Conservation (phyloP, 2,329 filamentous ascomycete species). For the Cercospora canescens region DNA sequence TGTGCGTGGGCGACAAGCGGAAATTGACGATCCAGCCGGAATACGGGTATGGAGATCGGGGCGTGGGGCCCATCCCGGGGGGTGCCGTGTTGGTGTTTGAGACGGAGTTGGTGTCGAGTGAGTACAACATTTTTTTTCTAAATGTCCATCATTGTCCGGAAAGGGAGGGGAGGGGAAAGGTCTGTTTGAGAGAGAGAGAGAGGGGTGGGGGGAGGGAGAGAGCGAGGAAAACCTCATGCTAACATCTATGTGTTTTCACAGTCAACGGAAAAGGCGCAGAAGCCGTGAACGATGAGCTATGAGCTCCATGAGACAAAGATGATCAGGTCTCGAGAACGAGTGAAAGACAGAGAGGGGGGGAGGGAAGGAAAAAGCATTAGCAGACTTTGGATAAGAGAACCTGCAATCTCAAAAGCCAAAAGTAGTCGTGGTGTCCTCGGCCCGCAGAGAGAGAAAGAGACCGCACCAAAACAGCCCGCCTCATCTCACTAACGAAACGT, state of each 20-base stretch:
- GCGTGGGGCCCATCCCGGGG: conserved; percentile 82
- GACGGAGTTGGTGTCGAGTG: conserved; percentile 77
- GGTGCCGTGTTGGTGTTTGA: conserved; percentile 86
- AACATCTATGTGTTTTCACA: background rate
- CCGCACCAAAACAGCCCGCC: no score
- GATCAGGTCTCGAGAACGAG: no score
- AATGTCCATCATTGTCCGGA: background rate
- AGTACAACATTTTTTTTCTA: conserved; percentile 39
- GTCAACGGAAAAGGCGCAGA: conserved; percentile 14
- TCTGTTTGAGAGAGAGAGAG: background rate
- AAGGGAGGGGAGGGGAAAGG: background rate
- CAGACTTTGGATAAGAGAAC: no score
- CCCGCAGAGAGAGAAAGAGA: no score
- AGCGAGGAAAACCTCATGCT: background rate
- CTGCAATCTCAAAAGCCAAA: no score
- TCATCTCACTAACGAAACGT: no score
- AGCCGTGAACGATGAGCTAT: conserved; percentile 4
- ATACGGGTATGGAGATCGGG: conserved; percentile 73
- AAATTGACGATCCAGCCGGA: conserved; percentile 88
- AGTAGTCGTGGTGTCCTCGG: no score
- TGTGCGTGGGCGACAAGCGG: conserved; percentile 95
- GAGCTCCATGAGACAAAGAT: background rate
- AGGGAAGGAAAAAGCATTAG: no score
- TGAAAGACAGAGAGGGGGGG: no score
- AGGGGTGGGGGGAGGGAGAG: background rate